Evolutionary conservation across 768 basidiomycete species (phyloP).

Genomic region (Neoboletus magnificus): DNA sequence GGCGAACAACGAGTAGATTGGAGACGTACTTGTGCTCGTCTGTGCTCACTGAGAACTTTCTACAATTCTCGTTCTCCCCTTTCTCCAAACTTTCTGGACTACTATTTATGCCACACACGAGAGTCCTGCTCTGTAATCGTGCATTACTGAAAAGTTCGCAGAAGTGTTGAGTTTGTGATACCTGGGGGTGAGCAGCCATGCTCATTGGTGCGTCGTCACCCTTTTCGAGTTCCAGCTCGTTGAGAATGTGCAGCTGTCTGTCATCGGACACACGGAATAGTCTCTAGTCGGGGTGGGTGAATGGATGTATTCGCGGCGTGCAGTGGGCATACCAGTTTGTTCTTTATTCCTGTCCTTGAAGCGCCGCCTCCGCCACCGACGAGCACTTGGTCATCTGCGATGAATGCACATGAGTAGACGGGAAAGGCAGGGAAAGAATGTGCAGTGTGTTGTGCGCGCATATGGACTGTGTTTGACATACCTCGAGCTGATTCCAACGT

Average conservation of each 20-base stretch:
- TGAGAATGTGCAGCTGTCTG: conserved; percentile 49
- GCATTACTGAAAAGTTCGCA: neutral
- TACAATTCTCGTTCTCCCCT: conserved; percentile 82
- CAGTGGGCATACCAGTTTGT: conserved; percentile 64
- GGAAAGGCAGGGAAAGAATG: conserved; percentile 84
- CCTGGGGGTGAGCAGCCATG: conserved; percentile 67
- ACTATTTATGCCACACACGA: conserved; percentile 90
- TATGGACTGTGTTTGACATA: conserved; percentile 27
- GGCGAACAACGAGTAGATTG: neutral
- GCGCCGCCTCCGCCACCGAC: conserved; percentile 91
- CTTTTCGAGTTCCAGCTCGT: conserved; percentile 71
- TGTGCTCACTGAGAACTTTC: conserved; percentile 52
- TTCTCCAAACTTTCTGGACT: conserved; percentile 54
- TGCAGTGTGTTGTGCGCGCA: conserved; percentile 76
- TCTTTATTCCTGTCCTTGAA: conserved; percentile 85
- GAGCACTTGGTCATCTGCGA: conserved; percentile 65
- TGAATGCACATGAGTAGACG: conserved; percentile 82
- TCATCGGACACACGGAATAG: conserved; percentile 60
- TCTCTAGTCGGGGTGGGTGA: conserved; percentile 43
- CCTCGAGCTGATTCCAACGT: neutral
- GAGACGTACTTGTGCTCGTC: conserved; percentile 55
- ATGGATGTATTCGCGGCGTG: neutral
- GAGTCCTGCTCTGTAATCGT: conserved; percentile 38
- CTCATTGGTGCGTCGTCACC: conserved; percentile 98
- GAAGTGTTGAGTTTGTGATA: conserved; percentile 27